Base-by-base conservation (phyloP, 257 asterid species). In the Nyctanthes arbortristis region DNA sequence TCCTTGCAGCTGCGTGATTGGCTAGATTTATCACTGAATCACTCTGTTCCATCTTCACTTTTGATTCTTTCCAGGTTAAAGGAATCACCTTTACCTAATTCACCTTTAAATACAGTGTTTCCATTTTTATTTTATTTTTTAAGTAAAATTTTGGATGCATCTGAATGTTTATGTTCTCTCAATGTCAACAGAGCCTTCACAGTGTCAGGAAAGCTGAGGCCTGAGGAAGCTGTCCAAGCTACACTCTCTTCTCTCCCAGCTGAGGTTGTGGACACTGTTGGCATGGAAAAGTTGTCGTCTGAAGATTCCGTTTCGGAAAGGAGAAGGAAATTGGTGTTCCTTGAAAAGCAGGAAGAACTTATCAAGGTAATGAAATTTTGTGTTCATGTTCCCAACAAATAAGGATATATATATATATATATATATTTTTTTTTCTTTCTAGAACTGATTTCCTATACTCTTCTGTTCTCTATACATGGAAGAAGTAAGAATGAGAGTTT, bases 211-310 rank as follows among this genome's bases (percentile, higher is more conserved):
- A 89, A 76, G 75, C 22, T 88, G 83, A 87, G 76, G 76, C 96
- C 90, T 30, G 94, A 89, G 80, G 98, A 92, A 77, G 96, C 85
- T 52, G 96, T 89, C 69, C 85, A 73, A 65, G 96, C 95, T 71
- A 89, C 98, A 49, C 67, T 92, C 70, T 86, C 93, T 69, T 92
- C 98, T 3, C 89, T 92, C 34, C 98, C 98, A 61, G 98, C 89
- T 78, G 98, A 92, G 81, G 96, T 92, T 72, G 98, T 89, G 70
- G 94, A 89, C 74, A 87, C 93, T 28, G 90, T 92, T 69, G 96
- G 96, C 5, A 65, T 84, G 54, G 85, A 91, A 57, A 79, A 96
- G 63, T 81, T 91, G 82, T 95, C 96, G 32, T 85, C 96, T 74
- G 96, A 92, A 79, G 98, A 92, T 84, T 82, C 89, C 63, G 75